phyloP scores from a whole-genome alignment of 495 filamentous ascomycete genomes.

The Ascobolus immersus region DNA sequence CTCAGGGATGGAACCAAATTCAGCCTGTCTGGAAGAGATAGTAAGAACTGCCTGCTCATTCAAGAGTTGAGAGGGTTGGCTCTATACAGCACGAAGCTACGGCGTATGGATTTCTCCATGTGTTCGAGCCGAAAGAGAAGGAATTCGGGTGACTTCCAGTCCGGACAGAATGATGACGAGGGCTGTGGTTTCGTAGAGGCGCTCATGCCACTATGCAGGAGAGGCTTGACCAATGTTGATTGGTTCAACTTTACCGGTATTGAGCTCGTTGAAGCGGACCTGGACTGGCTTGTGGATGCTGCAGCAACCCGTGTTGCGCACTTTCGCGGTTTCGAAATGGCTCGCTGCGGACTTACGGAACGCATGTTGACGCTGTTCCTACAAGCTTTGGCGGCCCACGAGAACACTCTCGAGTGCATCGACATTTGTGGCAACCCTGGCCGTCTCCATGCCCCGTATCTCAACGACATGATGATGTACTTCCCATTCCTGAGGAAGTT shows the following conservation, averaged over 20 bases:
- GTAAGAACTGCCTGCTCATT: slow-evolving; percentile 34
- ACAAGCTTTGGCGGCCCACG: slow-evolving; percentile 35
- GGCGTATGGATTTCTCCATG: slow-evolving; percentile 36
- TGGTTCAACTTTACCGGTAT: slow-evolving; percentile 68
- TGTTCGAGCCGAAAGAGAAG: slow-evolving; percentile 8
- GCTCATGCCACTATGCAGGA: slow-evolving; percentile 48
- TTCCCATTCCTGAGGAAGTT: slow-evolving; percentile 47
- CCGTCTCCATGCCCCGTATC: slow-evolving; percentile 27
- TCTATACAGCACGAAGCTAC: slow-evolving; percentile 35
- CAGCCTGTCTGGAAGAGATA: slow-evolving; percentile 29
- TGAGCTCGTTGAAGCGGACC: slow-evolving; percentile 52
- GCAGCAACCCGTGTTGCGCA: slow-evolving; percentile 37
- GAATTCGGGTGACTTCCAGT: background rate
- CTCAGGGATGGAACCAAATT: slow-evolving; percentile 31
- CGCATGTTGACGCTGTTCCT: slow-evolving; percentile 29
- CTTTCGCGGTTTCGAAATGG: slow-evolving; percentile 58
- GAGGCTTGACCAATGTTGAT: slow-evolving; percentile 47
- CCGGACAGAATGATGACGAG: slow-evolving; percentile 23
- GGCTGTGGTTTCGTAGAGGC: slow-evolving; percentile 61
- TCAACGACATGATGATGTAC: slow-evolving; percentile 31
- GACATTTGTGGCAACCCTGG: slow-evolving; percentile 56
- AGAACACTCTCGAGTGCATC: slow-evolving; percentile 45
- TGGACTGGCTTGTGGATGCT: slow-evolving; percentile 41
- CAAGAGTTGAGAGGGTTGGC: slow-evolving; percentile 51
- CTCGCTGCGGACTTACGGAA: slow-evolving; percentile 46